phyloP scores from a whole-genome alignment of 179 eudicot species.

The Carnegiea gigantea region DNA sequence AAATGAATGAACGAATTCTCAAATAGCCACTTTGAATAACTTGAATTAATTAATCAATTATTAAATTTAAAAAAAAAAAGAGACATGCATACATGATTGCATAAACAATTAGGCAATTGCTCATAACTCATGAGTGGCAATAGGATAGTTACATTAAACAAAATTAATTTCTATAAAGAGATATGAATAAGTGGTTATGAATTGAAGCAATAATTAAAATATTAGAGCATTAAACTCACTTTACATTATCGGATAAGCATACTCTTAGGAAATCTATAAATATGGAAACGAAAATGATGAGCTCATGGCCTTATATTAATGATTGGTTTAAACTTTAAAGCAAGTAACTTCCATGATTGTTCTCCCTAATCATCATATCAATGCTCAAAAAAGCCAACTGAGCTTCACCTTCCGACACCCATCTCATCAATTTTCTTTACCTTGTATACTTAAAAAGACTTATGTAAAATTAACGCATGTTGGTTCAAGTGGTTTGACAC shows the following conservation, averaged over 20 bases:
- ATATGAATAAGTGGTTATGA: background rate
- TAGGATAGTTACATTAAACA: background rate
- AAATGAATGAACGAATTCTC: too few relatives aligned
- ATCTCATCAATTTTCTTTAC: too few relatives aligned
- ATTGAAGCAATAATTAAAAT: constrained; percentile 4
- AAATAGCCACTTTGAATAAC: background rate
- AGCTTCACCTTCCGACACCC: too few relatives aligned
- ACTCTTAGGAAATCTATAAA: background rate
- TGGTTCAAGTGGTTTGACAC: too few relatives aligned
- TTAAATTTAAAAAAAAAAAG: background rate
- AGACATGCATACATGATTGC: constrained; percentile 20
- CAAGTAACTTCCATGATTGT: background rate
- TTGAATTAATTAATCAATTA: background rate
- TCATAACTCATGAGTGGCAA: constrained; percentile 9
- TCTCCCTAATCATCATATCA: background rate
- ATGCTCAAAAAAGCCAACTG: too few relatives aligned
- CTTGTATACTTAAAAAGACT: too few relatives aligned
- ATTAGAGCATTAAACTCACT: constrained; percentile 6
- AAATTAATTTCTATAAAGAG: background rate
- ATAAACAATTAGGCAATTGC: constrained; percentile 27
- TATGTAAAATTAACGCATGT: too few relatives aligned
- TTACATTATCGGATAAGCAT: background rate
- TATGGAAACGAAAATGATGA: background rate
- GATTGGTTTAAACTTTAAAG: background rate
- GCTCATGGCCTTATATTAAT: background rate